phyloP scores from a whole-genome alignment of 164 flowering plant species.

The Aristolochia contorta region DNA sequence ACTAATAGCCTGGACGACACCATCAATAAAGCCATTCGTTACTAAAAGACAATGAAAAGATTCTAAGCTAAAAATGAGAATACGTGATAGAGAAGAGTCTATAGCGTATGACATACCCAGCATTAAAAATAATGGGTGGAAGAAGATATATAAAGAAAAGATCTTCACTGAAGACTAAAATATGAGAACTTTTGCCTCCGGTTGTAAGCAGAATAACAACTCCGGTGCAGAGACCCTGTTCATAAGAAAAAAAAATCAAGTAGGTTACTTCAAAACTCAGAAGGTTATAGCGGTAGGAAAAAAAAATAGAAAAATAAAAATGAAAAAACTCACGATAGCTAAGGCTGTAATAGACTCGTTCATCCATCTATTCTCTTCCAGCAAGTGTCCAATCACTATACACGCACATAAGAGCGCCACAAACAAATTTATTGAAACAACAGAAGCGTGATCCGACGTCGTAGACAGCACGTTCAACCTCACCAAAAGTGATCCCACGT shows the following conservation, averaged over 20 bases:
- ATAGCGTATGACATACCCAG: constrained; percentile 41
- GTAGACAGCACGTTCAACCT: constrained; percentile 13
- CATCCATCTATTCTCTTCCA: constrained; percentile 84
- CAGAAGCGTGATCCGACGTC: constrained; percentile 54
- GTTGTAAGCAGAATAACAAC: constrained; percentile 42
- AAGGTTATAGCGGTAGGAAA: too few species aligned
- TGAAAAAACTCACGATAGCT: constrained; percentile 42
- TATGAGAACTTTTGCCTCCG: constrained; percentile 51
- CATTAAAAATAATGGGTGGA: constrained; percentile 78
- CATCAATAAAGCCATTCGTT: too few species aligned
- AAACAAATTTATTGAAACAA: constrained; percentile 74
- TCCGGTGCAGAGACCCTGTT: constrained; percentile 67
- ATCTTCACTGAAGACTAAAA: constrained; percentile 63
- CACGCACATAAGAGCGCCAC: constrained; percentile 78
- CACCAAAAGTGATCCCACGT: constrained; percentile 8
- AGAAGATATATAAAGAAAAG: constrained; percentile 71
- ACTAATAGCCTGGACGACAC: too few species aligned
- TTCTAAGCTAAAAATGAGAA: background rate
- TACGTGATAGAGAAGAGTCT: background rate
- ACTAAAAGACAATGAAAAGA: background rate
- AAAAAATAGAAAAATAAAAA: background rate
- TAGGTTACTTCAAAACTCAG: too few species aligned
- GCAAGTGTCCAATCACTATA: constrained; percentile 70
- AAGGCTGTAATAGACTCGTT: constrained; percentile 86
- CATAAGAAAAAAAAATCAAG: constrained; percentile 3